Evolutionary conservation across 805 yeast species (phyloP).

Genomic region (Nakazawaea populi): DNA sequence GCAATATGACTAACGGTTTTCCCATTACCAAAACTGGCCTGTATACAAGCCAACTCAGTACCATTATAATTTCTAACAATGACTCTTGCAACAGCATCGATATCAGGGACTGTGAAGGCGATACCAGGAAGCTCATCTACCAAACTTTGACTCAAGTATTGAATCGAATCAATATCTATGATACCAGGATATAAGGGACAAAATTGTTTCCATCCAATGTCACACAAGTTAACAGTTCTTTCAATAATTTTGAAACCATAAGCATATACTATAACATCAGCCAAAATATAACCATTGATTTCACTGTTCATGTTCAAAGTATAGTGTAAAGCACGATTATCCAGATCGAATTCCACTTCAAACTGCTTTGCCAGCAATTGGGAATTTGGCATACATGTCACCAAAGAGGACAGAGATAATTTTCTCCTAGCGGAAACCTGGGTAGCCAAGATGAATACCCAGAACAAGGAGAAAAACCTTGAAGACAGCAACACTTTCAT

Average conservation of each 20-base stretch:
- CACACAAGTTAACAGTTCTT: slow-evolving; percentile 57
- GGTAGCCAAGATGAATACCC: not conserved
- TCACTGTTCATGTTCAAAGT: slow-evolving; percentile 65
- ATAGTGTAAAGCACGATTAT: slow-evolving; percentile 59
- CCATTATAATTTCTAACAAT: slow-evolving; percentile 31
- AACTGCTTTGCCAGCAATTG: slow-evolving; percentile 69
- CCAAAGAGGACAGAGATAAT: slow-evolving; percentile 67
- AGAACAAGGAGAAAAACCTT: not conserved
- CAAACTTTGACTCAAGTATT: slow-evolving; percentile 46
- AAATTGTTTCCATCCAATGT: slow-evolving; percentile 72
- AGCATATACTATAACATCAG: slow-evolving; percentile 72
- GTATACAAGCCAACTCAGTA: slow-evolving; percentile 62
- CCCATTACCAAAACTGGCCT: slow-evolving; percentile 69
- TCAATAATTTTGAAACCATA: slow-evolving; percentile 75
- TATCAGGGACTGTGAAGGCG: slow-evolving; percentile 81
- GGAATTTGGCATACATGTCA: slow-evolving; percentile 78
- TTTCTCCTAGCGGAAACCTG: slow-evolving; percentile 7
- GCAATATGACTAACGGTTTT: slow-evolving; percentile 76
- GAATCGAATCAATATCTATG: slow-evolving; percentile 67
- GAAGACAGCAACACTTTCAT: not conserved
- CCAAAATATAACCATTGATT: slow-evolving; percentile 59
- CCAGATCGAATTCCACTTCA: slow-evolving; percentile 72
- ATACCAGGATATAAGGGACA: slow-evolving; percentile 85
- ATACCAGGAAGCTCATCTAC: slow-evolving; percentile 69
- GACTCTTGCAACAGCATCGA: slow-evolving; percentile 72